Conservation (phyloP, 441 rosid species). For the Euphorbia celastroides region DNA sequence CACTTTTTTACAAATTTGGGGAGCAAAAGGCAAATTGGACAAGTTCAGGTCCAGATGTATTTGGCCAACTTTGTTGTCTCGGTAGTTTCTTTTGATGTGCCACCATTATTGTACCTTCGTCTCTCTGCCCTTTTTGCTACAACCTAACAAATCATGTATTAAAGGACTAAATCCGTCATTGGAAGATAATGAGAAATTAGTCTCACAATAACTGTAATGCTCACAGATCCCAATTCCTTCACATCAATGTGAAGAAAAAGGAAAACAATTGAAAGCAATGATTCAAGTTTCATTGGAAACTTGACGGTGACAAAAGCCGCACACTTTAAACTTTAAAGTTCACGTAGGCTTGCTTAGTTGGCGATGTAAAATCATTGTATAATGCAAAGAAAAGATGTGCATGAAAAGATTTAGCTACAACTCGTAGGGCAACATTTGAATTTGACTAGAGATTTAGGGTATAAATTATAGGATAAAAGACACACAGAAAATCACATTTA, state of each 20-base stretch:
- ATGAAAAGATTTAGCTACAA: not conserved
- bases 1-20: no score
- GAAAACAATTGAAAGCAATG: not conserved
- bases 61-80: no score
- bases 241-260: not conserved
- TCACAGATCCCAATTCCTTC: not conserved
- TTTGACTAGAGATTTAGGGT: not conserved
- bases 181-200: not conserved
- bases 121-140: not conserved
- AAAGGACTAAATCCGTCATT: not conserved
- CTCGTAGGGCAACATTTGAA: not conserved
- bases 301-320: constrained; percentile 11
- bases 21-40: no score
- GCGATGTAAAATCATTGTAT: not conserved
- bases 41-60: no score
- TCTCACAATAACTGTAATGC: not conserved
- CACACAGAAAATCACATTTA: not conserved
- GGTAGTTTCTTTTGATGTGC: no score
- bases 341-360: not conserved
- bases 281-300: constrained; percentile 3
- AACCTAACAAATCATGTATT: not conserved
- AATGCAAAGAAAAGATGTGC: not conserved
- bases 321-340: not conserved
- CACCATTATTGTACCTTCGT: not conserved
- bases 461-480: not conserved